Evolutionary conservation across 345 rosid genomes (phyloP).

Genomic region (Sisymbrium altissimum): DNA sequence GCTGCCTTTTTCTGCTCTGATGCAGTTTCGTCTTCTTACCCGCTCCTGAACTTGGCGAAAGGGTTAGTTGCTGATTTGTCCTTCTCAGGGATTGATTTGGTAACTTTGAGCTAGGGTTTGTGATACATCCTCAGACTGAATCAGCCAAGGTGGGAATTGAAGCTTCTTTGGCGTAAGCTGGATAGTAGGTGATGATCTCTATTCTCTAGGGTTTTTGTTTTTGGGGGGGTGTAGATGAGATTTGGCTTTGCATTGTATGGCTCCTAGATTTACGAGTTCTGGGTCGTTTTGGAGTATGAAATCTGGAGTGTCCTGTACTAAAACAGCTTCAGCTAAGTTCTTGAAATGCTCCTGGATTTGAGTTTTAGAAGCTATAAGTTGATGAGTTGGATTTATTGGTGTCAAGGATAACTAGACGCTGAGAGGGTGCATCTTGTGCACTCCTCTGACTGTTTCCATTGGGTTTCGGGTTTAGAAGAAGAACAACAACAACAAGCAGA

Average conservation of each 20-base stretch:
- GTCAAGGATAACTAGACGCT: conserved; percentile 32
- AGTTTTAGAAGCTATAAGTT: conserved; percentile 21
- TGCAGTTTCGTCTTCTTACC: conserved; percentile 40
- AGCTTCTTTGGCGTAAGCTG: conserved; percentile 33
- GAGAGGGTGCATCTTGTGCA: conserved; percentile 33
- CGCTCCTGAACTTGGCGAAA: conserved; percentile 39
- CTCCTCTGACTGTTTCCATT: conserved; percentile 29
- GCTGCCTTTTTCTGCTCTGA: conserved; percentile 33
- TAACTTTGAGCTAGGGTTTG: conserved; percentile 62
- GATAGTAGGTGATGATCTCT: conserved; percentile 45
- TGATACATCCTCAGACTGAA: conserved; percentile 18
- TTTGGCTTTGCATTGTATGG: conserved; percentile 58
- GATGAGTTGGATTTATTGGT: conserved; percentile 32
- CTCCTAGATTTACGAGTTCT: conserved; percentile 35
- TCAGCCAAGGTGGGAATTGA: conserved; percentile 24
- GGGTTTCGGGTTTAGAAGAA: background rate
- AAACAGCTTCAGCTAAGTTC: conserved; percentile 9
- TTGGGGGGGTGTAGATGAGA: conserved; percentile 50
- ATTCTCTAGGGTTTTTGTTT: conserved; percentile 69
- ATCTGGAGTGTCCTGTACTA: background rate
- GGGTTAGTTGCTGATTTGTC: conserved; percentile 17
- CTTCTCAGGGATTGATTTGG: conserved; percentile 21
- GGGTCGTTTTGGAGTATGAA: conserved; percentile 34
- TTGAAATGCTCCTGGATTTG: conserved; percentile 29
- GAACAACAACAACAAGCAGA: background rate